phyloP scores from a whole-genome alignment of 495 filamentous ascomycete genomes.

The Aspergillus sclerotiicarbonarius region DNA sequence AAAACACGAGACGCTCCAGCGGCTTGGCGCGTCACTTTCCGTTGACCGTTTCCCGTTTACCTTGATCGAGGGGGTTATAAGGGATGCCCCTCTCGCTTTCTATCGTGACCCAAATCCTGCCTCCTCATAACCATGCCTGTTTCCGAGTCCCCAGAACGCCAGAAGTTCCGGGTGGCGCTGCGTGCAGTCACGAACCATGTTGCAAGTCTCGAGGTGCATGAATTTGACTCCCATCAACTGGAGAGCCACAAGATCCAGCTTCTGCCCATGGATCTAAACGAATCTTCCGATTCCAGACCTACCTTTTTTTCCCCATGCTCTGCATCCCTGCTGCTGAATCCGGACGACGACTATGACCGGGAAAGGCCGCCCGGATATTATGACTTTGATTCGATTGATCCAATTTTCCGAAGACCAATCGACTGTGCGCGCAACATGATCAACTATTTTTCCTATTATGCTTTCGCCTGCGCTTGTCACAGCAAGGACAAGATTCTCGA shows the following conservation, averaged over 20 bases:
- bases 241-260: neutral
- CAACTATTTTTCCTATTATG: neutral
- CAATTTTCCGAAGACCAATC: neutral
- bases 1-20: too few relatives aligned
- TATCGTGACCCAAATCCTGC: neutral
- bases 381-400: neutral
- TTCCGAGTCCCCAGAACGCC: neutral
- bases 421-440: neutral
- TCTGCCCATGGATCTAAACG: slow-evolving; percentile 4
- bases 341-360: neutral
- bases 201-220: neutral
- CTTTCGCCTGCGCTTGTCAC: neutral
- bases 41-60: too few relatives aligned
- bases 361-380: neutral
- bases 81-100: too few relatives aligned
- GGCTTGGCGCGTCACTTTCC: too few relatives aligned
- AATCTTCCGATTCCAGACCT: neutral
- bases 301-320: neutral
- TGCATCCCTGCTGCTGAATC: neutral
- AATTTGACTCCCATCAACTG: neutral
- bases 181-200: slow-evolving; percentile 1
- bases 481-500: too few relatives aligned
- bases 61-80: too few relatives aligned
- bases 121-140: neutral
- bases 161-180: neutral